A percentile compares a stretch with the other conserved stretches of the same genome.
These are phyloP conservation scores for Aphanomyces invadans DNA, from an alignment of 352 stramenopile genomes.

Conservation along the genomic window DNA sequence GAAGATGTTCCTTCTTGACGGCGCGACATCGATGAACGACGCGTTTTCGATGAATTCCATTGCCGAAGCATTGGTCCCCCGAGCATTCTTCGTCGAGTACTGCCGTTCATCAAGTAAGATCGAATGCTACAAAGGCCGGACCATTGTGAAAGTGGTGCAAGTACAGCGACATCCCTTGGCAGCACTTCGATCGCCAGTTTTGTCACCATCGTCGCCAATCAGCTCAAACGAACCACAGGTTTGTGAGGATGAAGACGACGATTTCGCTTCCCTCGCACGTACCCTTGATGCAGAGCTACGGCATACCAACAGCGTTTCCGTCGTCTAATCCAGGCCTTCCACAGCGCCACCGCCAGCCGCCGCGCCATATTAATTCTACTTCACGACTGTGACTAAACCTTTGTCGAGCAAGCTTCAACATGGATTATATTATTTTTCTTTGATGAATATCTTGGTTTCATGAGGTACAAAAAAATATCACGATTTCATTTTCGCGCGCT, in stretches of 20 bases:
- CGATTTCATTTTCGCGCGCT: too few relatives aligned
- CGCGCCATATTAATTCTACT: background rate
- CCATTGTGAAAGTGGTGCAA: slow-evolving; percentile 23
- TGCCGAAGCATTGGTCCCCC: background rate
- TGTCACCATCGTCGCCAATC: background rate
- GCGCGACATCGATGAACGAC: background rate
- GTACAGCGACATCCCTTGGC: slow-evolving; percentile 16
- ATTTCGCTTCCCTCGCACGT: background rate
- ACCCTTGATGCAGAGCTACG: background rate
- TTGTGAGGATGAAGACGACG: background rate
- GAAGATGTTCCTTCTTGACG: slow-evolving; percentile 14
- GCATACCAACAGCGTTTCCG: background rate
- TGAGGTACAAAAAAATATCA: too few relatives aligned
- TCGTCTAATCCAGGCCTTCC: background rate
- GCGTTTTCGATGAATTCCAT: background rate
- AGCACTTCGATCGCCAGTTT: background rate
- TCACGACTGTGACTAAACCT: too few relatives aligned
- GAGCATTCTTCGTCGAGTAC: slow-evolving; percentile 19
- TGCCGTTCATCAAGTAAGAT: slow-evolving; percentile 23
- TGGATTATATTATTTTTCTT: too few relatives aligned
- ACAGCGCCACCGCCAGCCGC: background rate
- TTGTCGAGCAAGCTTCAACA: too few relatives aligned
- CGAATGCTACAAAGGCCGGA: slow-evolving; percentile 24
- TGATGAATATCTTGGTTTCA: too few relatives aligned
- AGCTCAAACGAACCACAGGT: background rate